Conservation (phyloP, 2,329 filamentous ascomycete genomes). For the Fusarium sarcochroum region DNA sequence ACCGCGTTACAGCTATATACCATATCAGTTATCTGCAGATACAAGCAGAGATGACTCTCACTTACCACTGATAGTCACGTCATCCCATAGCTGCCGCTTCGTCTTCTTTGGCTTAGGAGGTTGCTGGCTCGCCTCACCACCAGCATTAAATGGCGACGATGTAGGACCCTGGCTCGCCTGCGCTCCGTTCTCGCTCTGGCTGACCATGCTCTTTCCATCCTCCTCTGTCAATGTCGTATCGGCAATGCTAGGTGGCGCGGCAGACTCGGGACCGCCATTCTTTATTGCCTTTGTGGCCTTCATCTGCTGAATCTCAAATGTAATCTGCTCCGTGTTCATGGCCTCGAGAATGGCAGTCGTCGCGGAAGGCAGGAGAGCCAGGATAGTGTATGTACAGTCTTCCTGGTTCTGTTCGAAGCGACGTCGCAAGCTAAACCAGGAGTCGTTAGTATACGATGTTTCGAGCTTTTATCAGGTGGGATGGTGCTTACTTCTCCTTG, state of each 20-base stretch:
- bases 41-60: conserved; percentile 31
- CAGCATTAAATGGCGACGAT: conserved; percentile 63
- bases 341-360: conserved; percentile 90
- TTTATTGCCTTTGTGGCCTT: conserved; percentile 77
- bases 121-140: conserved; percentile 54
- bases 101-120: conserved; percentile 73
- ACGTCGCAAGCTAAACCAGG: conserved; percentile 79
- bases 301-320: conserved; percentile 94
- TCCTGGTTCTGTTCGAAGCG: conserved; percentile 99
- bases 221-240: conserved; percentile 85
- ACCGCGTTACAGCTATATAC: conserved; percentile 82
- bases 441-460: conserved; percentile 8
- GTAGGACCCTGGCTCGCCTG: conserved; percentile 83
- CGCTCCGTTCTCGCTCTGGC: conserved; percentile 83
- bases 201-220: conserved; percentile 82
- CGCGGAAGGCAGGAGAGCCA: conserved; percentile 93
- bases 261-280: conserved; percentile 66
- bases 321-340: conserved; percentile 92
- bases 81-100: conserved; percentile 96
- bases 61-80: conserved; percentile 94
- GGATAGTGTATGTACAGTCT: conserved; percentile 97
- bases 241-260: conserved; percentile 72
- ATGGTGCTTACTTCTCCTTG: conserved; percentile 85
- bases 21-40: conserved; percentile 22
- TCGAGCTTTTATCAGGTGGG: neutral